Base-by-base conservation (phyloP, 2,329 filamentous ascomycete species). In the Penicillium palitans region DNA sequence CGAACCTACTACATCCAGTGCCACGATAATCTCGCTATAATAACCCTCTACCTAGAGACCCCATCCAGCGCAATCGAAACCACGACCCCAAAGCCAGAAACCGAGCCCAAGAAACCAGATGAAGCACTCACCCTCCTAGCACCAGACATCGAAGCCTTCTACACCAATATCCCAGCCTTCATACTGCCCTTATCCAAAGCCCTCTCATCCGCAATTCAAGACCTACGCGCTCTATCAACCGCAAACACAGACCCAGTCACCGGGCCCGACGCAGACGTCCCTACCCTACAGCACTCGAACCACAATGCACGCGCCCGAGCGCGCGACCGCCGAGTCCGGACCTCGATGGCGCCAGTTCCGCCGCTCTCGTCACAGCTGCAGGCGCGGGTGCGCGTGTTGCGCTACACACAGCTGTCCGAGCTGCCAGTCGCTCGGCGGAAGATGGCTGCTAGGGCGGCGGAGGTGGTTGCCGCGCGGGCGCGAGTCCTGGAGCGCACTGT, bases 21-120 rank as follows among this genome's bases (percentile, higher is more conserved):
- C 55, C 74, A 71, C 31, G 72, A 76, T 48, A 68, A 67, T 12
- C 61, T 75, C 21, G 68, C 70, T 33, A 65, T 76, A n/a, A 71
- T 75, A 50, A 65, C 70, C 2, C 61, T 77, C n/a, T 78, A 75
- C 45, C 66, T 77, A 7, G 70, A 76, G 19, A 70, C 72, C 3
- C 61, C 69, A 9, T 56, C 65, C 17, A 41, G 57, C 27, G 61
- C 63, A 25, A 62, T 70, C 42, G 65, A 69, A 29, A 47, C 57
- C 15, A 61, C 69, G 13, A 51, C 25, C 21, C 46, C 52, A 6
- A 41, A 29, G 6, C 52, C 59, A 55, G 62, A 68, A 33, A 42
- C 52, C 21, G 50, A 53, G 24, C 46, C 42, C 29, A 49, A 59
- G 37, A 44, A 55, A 61, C 35, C 51, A 35, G 66, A 68, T 25